Evolutionary conservation across 2,329 filamentous ascomycete species (phyloP), one percentile per base, ranked within the genome.

Genomic region (Penicillium capsulatum): DNA sequence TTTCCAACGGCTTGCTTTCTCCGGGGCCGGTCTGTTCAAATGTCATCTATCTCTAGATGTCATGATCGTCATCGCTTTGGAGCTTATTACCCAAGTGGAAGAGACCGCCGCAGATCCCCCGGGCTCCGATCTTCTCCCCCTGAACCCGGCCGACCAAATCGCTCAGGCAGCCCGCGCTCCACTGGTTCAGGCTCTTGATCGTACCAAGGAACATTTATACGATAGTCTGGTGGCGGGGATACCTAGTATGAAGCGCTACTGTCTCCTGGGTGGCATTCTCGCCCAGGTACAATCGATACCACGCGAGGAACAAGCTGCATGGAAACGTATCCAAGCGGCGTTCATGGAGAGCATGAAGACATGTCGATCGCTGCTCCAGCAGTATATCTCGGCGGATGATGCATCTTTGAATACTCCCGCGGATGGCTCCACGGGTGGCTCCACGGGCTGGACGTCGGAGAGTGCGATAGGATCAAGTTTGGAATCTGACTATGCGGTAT

Each of bases 161-260:
- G 33, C 40, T 1, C 22, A 46, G 7, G 33, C 36, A 6, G 33
- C 42, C 31, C 42, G 40, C 1, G 31, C n/a, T 2, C 36, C 45
- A 8, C 35, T 48, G 1, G 24, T 50, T 3, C 29, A 42, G 7
- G 38, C 40, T 1, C 31, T 50, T 3, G 42, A 50, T 4, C 34
- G 31, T 14, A 36, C 48, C 11, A 27, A 22, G 9, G 31, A 30
- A 10, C 37, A 48, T 5, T 28, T 48, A 9, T 38, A 46, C 17
- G 15, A 44, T 6, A 36, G 45, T 14, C 10, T 50, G 13, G 38
- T 13, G 5, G 42, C 38, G 2, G 48, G 48, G 2, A 48, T 46
- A 7, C 48, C 48, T 4, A 50, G 48, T 10, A 38, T 48, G 42
- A 50, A 50, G 15, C 42, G 48, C 7, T 48, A 50, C 20, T 37